These are phyloP conservation scores for Kandelia obovata DNA, from an alignment of 345 rosid genomes.

Conservation along the genomic window DNA sequence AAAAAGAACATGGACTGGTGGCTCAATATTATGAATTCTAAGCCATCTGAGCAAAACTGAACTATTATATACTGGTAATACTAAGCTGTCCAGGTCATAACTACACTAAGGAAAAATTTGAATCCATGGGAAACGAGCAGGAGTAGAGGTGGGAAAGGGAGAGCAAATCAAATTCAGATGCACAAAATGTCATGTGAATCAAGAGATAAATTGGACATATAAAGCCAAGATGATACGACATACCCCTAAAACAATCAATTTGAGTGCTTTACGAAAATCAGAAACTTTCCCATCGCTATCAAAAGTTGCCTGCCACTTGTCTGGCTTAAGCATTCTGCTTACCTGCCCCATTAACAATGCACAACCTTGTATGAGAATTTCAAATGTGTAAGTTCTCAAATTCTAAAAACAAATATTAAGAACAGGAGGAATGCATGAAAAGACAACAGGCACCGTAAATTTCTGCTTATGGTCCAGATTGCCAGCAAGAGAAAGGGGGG, in stretches of 20 bases:
- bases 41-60: too few relatives aligned
- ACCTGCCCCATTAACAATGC: slow-evolving; percentile 41
- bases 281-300: slow-evolving; percentile 74
- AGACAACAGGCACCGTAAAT: too few relatives aligned
- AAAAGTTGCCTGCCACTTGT: slow-evolving; percentile 77
- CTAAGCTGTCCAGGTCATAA: too few relatives aligned
- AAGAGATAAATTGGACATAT: not conserved
- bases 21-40: too few relatives aligned
- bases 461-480: too few relatives aligned
- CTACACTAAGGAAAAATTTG: too few relatives aligned
- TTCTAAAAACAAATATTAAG: not conserved
- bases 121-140: too few relatives aligned
- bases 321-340: slow-evolving; percentile 79
- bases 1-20: too few relatives aligned
- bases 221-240: slow-evolving; percentile 20
- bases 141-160: too few relatives aligned
- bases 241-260: slow-evolving; percentile 74
- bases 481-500: too few relatives aligned
- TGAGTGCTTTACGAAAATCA: slow-evolving; percentile 73
- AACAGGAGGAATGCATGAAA: not conserved
- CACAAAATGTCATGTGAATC: not conserved
- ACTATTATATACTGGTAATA: too few relatives aligned
- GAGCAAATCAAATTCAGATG: too few relatives aligned
- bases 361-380: slow-evolving; percentile 7
- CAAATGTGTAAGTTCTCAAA: not conserved